Base-by-base conservation (phyloP, 352 stramenopile genomes). In the Pelagophyceae sp. region DNA sequence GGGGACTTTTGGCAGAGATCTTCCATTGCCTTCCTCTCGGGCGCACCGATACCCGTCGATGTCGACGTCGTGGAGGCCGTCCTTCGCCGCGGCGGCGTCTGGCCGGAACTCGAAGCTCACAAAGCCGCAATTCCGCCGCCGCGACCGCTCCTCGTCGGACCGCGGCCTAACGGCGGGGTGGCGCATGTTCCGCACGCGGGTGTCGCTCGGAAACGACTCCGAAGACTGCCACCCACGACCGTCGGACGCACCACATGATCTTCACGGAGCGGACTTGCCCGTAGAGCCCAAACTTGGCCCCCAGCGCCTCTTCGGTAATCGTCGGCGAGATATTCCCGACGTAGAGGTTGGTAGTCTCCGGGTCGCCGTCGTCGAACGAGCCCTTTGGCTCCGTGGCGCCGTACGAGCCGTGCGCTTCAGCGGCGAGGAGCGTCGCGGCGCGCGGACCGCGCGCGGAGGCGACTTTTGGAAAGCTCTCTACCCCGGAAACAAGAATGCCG, bases 361-460 rank as follows among this genome's bases (percentile, higher is more conserved):
- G 89, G 74, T 93, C 88, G 35, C 90, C 90, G 71, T 87, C 86
- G 74, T 95, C 90, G 51, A 92, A 93, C 19, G 89, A 94, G 27
- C 90, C 91, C 61, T 51, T 31, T 25, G 89, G 89, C 70, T 93
- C 88, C 35, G 90, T 90, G 71, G 86, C 86, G 74, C 95, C 90
- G 51, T 91, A 93, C 19, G 89, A 94, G 27, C 90, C 91, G 58
- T 51, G 5, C 27, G 23, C 45, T 11, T 54, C 23, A 23, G 45
- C 45, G 45, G 11, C 45, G 45, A 54, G 23, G 45, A 11, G 11
- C 45, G 45, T 54, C 45, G 45, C 45, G 11, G 45, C 45, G 23
- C 15, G 58, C 70, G 20, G 17, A 6, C 40, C 3, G 72, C 20
- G 40, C 75, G 45, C n/a, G 15, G 17, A 25, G 67, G 11, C 11